Conservation (phyloP, 2,329 filamentous ascomycete species). For the Xylaria sp. region DNA sequence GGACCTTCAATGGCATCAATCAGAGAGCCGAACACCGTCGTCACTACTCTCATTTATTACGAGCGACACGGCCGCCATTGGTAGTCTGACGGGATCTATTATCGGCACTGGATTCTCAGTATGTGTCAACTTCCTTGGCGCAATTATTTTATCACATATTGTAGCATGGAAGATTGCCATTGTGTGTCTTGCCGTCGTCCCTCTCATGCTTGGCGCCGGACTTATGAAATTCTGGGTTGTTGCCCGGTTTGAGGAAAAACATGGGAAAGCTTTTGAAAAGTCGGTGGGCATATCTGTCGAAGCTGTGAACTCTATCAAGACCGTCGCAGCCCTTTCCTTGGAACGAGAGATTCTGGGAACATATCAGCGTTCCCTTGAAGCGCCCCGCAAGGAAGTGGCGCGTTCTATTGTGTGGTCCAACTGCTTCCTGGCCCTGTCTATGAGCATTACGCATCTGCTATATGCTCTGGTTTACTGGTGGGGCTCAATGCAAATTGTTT, state of each 20-base stretch:
- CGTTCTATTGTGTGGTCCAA: constrained; percentile 58
- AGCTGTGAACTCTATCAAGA: constrained; percentile 69
- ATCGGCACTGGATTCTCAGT: constrained; percentile 73
- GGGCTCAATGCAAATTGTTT: constrained; percentile 72
- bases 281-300: constrained; percentile 71
- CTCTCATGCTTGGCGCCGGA: constrained; percentile 70
- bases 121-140: constrained; percentile 69
- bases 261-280: constrained; percentile 67
- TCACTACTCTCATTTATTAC: constrained; percentile 71
- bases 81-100: constrained; percentile 72
- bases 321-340: constrained; percentile 60
- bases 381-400: constrained; percentile 60
- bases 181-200: constrained; percentile 72
- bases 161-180: constrained; percentile 78
- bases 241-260: constrained; percentile 65
- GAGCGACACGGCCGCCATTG: constrained; percentile 69
- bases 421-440: constrained; percentile 64
- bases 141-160: constrained; percentile 71
- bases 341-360: constrained; percentile 58
- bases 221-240: constrained; percentile 71
- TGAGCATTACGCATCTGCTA: constrained; percentile 67
- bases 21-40: constrained; percentile 64
- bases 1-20: constrained; percentile 74
- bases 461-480: constrained; percentile 83
- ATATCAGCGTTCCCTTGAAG: constrained; percentile 57